Evolutionary conservation across 2,329 filamentous ascomycete genomes (phyloP).

Genomic region (Coniochaeta sp.): DNA sequence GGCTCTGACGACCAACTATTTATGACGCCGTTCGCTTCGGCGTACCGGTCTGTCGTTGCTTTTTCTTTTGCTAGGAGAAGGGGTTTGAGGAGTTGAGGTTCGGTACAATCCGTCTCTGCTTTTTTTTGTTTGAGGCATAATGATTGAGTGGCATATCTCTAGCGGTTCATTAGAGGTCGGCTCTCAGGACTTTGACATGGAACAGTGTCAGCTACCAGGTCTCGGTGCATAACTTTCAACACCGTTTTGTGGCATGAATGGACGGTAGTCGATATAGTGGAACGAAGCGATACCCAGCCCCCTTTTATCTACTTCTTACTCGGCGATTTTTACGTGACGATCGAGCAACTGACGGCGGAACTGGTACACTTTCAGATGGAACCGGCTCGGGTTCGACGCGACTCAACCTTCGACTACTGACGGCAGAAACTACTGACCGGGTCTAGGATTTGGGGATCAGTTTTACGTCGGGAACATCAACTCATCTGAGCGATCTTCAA

Average conservation of each 20-base stretch:
- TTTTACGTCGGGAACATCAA: background rate
- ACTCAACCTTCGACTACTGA: background rate
- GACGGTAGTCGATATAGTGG: background rate
- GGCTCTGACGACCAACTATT: background rate
- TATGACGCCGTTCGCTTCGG: background rate
- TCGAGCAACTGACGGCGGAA: background rate
- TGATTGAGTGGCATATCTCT: background rate
- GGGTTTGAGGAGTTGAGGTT: background rate
- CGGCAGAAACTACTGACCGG: background rate
- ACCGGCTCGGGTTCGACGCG: background rate
- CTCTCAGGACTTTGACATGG: slow-evolving; percentile 3
- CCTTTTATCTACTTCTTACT: background rate
- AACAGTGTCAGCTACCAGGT: background rate
- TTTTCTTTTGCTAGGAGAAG: background rate
- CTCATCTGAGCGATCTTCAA: background rate
- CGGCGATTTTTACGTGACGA: background rate
- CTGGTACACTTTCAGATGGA: background rate
- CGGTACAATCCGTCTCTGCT: background rate
- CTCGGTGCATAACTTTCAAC: slow-evolving; percentile 4
- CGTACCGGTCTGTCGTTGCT: background rate
- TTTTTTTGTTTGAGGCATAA: background rate
- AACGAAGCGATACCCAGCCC: background rate
- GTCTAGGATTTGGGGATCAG: background rate
- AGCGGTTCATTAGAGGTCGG: slow-evolving; percentile 3
- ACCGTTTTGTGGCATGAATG: background rate